Percentiles rank a stretch among this genome's conserved stretches.
Conservation (phyloP, 192 early-diverging fungal species). For the Coemansia sp. region DNA sequence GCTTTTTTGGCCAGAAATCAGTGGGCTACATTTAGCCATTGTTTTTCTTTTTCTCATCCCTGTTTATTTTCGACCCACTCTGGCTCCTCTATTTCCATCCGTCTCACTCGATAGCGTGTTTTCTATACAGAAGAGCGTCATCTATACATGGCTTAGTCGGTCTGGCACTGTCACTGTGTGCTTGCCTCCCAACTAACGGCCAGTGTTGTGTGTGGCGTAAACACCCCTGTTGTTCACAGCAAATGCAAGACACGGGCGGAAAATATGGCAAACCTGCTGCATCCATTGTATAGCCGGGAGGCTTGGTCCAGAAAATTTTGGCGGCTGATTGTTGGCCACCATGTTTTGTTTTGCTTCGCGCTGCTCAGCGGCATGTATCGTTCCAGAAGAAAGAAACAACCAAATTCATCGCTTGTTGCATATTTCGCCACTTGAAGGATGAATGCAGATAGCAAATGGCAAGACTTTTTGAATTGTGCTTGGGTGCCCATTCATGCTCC, state of each 20-base stretch:
- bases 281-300: constrained; percentile 3
- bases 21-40: neutral
- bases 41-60: neutral
- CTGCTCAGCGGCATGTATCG: neutral
- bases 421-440: constrained; percentile 3
- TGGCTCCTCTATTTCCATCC: neutral
- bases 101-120: neutral
- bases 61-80: neutral
- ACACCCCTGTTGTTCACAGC: neutral
- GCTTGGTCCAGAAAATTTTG: neutral
- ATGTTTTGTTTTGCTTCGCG: neutral
- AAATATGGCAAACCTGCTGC: neutral
- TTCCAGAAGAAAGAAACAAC: neutral
- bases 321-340: neutral
- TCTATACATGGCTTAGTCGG: neutral
- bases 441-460: neutral
- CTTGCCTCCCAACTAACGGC: neutral
- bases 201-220: neutral
- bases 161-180: neutral
- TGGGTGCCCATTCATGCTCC: neutral
- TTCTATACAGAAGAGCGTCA: neutral
- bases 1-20: constrained; percentile 2
- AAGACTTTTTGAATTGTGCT: neutral
- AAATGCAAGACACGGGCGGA: neutral
- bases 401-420: neutral